These are phyloP conservation scores for Trametes elegans DNA, from an alignment of 768 basidiomycete genomes.

Conservation along the genomic window DNA sequence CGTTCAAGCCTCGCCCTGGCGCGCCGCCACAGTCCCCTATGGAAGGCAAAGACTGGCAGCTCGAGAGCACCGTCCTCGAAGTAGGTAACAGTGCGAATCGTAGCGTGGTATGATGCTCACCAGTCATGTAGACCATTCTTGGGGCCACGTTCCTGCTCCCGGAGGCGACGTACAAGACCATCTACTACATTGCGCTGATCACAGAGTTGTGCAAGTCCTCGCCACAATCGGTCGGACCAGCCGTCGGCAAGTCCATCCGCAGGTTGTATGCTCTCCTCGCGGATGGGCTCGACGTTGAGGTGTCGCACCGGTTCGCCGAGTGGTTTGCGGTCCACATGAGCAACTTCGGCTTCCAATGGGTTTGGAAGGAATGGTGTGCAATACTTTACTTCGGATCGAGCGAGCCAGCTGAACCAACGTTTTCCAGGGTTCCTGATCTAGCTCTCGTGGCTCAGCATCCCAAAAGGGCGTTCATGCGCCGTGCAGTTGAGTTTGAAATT, in stretches of 20 bases:
- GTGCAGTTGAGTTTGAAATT: constrained; percentile 86
- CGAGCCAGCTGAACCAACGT: neutral
- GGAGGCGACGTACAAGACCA: constrained; percentile 66
- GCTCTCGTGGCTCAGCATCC: constrained; percentile 74
- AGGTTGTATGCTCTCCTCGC: constrained; percentile 78
- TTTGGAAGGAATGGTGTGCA: constrained; percentile 92
- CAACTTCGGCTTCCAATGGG: constrained; percentile 98
- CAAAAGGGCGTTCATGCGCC: constrained; percentile 81
- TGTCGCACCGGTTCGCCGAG: constrained; percentile 79
- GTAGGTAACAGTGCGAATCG: constrained; percentile 35
- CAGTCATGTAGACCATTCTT: constrained; percentile 58
- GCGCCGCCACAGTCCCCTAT: constrained; percentile 50
- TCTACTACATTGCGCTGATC: constrained; percentile 87
- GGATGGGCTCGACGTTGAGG: constrained; percentile 84
- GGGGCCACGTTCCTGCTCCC: constrained; percentile 76
- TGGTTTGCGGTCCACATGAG: constrained; percentile 98
- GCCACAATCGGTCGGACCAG: constrained; percentile 89
- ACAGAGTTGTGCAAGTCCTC: constrained; percentile 95
- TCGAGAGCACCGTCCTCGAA: constrained; percentile 88
- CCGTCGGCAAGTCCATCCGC: constrained; percentile 93
- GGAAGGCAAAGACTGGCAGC: constrained; percentile 72
- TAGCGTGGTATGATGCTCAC: neutral
- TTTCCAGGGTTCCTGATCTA: constrained; percentile 87
- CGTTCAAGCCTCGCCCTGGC: constrained; percentile 79
- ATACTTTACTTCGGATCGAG: neutral